Conservation (phyloP, 495 filamentous ascomycete species). For the Aspergillus coremiiformis region DNA sequence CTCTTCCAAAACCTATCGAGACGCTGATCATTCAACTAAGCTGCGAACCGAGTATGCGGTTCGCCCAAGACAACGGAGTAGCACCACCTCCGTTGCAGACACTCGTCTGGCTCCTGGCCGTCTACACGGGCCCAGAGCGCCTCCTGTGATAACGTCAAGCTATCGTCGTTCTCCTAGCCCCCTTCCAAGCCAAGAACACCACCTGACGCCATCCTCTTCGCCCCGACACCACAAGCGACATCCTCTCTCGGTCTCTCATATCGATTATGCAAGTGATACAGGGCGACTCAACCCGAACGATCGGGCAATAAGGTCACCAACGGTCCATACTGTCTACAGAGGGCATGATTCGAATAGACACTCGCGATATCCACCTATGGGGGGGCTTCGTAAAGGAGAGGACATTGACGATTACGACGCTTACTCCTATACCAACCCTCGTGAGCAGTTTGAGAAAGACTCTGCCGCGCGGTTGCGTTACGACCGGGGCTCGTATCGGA, state of each 20-base stretch:
- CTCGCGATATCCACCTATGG: slow-evolving; percentile 26
- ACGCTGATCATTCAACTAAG: slow-evolving; percentile 27
- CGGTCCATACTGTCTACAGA: slow-evolving; percentile 17
- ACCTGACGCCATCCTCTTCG: slow-evolving; percentile 24
- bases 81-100: slow-evolving; percentile 28
- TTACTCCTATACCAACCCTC: slow-evolving; percentile 65
- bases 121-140: slow-evolving; percentile 22
- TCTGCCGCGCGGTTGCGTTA: slow-evolving; percentile 41
- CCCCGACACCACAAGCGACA: slow-evolving; percentile 21
- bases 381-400: slow-evolving; percentile 40
- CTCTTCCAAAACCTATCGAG: slow-evolving; percentile 28
- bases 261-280: slow-evolving; percentile 38
- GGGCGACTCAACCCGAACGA: slow-evolving; percentile 20
- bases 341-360: slow-evolving; percentile 17
- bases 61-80: slow-evolving; percentile 33
- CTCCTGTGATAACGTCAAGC: slow-evolving; percentile 23
- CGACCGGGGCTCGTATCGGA: slow-evolving; percentile 41
- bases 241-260: slow-evolving; percentile 23
- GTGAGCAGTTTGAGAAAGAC: slow-evolving; percentile 62
- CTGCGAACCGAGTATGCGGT: slow-evolving; percentile 39
- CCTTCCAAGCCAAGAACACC: slow-evolving; percentile 21
- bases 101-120: slow-evolving; percentile 19
- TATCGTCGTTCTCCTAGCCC: slow-evolving; percentile 28
- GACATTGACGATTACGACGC: slow-evolving; percentile 55
- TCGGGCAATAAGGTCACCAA: slow-evolving; percentile 8